Conservation (phyloP, 225 moss, liverwort and hornwort genomes). For the Rhytidiadelphus loreus region DNA sequence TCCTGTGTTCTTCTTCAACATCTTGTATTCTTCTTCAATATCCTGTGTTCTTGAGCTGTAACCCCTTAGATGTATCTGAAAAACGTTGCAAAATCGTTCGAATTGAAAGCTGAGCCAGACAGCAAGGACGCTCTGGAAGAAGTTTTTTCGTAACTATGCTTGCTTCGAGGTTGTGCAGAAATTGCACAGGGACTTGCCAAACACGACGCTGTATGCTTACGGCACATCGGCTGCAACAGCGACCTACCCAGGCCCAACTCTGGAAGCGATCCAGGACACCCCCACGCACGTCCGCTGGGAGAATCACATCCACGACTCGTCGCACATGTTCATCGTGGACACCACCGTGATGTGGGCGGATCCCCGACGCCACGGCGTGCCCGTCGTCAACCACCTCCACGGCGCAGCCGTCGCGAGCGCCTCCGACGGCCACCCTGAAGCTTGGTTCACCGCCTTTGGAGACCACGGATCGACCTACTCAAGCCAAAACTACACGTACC, state of each 20-base stretch:
- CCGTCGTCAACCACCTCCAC: constrained; percentile 58
- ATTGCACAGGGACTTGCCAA: constrained; percentile 36
- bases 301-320: constrained; percentile 16
- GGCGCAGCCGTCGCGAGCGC: constrained; percentile 19
- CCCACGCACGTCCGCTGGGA: constrained; percentile 22
- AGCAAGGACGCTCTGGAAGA: neutral
- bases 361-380: constrained; percentile 42
- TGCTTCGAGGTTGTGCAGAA: neutral
- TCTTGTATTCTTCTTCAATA: neutral
- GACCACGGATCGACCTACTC: constrained; percentile 26
- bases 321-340: constrained; percentile 35
- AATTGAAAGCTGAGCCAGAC: neutral
- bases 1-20: neutral
- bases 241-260: constrained; percentile 29
- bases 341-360: constrained; percentile 46
- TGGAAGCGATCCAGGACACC: constrained; percentile 8
- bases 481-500: constrained; percentile 47
- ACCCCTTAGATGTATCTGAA: no score
- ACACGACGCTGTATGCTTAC: constrained; percentile 32
- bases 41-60: neutral
- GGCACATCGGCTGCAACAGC: constrained; percentile 15
- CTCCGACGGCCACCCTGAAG: constrained; percentile 67
- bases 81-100: no score
- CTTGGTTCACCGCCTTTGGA: constrained; percentile 51
- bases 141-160: neutral